Evolutionary conservation across 2,329 filamentous ascomycete species (phyloP), one percentile per base, ranked within the genome.

Genomic region (Trichoderma semiorbis): DNA sequence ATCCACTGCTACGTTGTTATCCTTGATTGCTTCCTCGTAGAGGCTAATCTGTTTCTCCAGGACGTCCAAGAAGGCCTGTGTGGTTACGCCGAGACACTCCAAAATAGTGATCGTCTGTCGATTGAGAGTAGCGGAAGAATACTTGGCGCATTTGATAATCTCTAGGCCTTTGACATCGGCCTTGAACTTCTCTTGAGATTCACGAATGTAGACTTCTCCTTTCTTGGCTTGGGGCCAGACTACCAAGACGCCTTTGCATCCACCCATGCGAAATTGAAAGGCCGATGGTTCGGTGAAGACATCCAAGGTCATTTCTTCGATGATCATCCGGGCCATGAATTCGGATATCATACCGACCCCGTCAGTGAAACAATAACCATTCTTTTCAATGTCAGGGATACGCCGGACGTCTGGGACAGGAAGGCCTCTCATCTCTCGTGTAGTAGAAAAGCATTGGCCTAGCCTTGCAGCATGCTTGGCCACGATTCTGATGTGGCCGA

Each of bases 361-460:
- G 77, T 99, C 96, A 0, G 93, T 96, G 79, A 98, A 99, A 73
- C 85, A 92, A 77, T 89, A 90, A 0, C 85, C 88, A 61, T 92
- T 90, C 2, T 86, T 85, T 72, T 90, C 84, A 24, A 98, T 87
- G 74, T 98, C 96, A 0, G 85, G 80, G 36, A 95, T 93, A 5
- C 84, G 88, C 6, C 84, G 84, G 14, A 88, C 84, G 1, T 85
- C 84, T 0, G 88, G 88, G 7, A 91, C 88, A 0, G 85, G 86
- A 26, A 90, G 88, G 18, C 89, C 87, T 32, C 85, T 86, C 55
- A 97, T 90, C 12, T 92, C 90, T 72, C 93, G 85, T 0, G 96
- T 99, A 0, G 95, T 98, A 0, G 96, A 98, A 78, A 99, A 98
- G 79, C 95, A 98, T 81, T 98, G 96, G 0, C 96, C 96, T 21